Conservation (phyloP, 305 asterid species). For the Fraxinus baroniana region DNA sequence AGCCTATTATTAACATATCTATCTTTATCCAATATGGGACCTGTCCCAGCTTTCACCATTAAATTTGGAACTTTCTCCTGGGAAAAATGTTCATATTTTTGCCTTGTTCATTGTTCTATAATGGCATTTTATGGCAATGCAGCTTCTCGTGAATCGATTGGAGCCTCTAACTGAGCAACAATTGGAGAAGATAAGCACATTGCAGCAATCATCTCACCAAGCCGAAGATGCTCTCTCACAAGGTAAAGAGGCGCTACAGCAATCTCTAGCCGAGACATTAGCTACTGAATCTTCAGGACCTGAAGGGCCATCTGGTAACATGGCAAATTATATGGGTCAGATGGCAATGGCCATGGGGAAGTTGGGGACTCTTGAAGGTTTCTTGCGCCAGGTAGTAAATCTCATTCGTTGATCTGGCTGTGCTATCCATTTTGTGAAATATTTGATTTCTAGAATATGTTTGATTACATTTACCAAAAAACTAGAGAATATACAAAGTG, state of each 20-base stretch:
- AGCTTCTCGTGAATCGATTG: conserved; percentile 54
- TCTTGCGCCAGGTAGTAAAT: conserved; percentile 61
- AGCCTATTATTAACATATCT: neutral
- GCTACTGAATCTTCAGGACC: conserved; percentile 51
- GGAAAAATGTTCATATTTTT: neutral
- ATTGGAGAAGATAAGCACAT: conserved; percentile 41
- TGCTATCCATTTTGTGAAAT: neutral
- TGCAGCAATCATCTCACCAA: conserved; percentile 65
- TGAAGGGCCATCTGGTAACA: conserved; percentile 54
- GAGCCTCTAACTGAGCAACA: conserved; percentile 80
- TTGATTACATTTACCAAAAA: neutral
- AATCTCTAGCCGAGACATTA: conserved; percentile 64
- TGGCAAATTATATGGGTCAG: conserved; percentile 74
- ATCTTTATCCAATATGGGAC: neutral
- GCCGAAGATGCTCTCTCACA: conserved; percentile 82
- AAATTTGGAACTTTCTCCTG: neutral
- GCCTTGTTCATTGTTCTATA: neutral
- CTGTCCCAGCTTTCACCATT: neutral
- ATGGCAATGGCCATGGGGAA: conserved; percentile 90
- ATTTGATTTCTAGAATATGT: neutral
- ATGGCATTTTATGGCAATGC: conserved; percentile 26
- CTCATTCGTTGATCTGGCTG: neutral
- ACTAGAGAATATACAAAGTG: neutral
- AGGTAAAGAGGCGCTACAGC: conserved; percentile 72
- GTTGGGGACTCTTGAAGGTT: conserved; percentile 77